These are phyloP conservation scores for Sporothrix inflata DNA, from an alignment of 2,329 filamentous ascomycete species.

Conservation along the genomic window DNA sequence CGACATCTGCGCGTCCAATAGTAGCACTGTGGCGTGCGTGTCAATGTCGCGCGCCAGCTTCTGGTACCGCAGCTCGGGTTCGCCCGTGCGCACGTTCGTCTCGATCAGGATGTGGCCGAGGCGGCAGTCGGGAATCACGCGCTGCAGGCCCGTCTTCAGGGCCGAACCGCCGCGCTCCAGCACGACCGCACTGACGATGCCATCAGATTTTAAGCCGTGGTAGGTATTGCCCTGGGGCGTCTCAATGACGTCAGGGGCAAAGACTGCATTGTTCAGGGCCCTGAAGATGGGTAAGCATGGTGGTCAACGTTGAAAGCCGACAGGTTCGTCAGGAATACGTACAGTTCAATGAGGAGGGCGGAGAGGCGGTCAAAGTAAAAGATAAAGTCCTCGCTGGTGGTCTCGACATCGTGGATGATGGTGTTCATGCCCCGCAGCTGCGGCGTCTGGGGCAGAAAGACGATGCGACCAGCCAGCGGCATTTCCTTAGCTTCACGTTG, in stretches of 20 bases:
- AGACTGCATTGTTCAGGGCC: slow-evolving; percentile 76
- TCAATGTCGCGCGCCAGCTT: slow-evolving; percentile 76
- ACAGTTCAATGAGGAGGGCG: slow-evolving; percentile 81
- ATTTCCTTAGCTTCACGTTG: slow-evolving; percentile 72
- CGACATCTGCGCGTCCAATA: slow-evolving; percentile 93
- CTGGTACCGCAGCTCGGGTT: slow-evolving; percentile 90
- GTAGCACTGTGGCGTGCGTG: slow-evolving; percentile 72
- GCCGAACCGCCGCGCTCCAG: slow-evolving; percentile 87
- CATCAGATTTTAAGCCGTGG: slow-evolving; percentile 69
- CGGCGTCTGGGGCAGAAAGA: slow-evolving; percentile 73
- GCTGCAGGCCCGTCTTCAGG: slow-evolving; percentile 83
- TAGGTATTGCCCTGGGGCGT: slow-evolving; percentile 75
- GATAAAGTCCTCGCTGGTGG: slow-evolving; percentile 85
- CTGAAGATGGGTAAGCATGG: slow-evolving; percentile 45
- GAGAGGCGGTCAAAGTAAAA: slow-evolving; percentile 95
- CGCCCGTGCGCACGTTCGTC: slow-evolving; percentile 79
- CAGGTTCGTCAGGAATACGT: slow-evolving; percentile 29
- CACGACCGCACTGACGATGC: slow-evolving; percentile 81
- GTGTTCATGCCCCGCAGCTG: slow-evolving; percentile 90
- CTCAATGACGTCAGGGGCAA: slow-evolving; percentile 63
- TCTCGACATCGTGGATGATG: slow-evolving; percentile 79
- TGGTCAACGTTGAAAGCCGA: neutral
- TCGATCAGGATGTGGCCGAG: slow-evolving; percentile 90
- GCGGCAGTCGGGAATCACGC: slow-evolving; percentile 89
- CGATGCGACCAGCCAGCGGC: slow-evolving; percentile 74